Conservation (phyloP, 176 grass and related monocot genomes). For the Triticum dicoccoides region DNA sequence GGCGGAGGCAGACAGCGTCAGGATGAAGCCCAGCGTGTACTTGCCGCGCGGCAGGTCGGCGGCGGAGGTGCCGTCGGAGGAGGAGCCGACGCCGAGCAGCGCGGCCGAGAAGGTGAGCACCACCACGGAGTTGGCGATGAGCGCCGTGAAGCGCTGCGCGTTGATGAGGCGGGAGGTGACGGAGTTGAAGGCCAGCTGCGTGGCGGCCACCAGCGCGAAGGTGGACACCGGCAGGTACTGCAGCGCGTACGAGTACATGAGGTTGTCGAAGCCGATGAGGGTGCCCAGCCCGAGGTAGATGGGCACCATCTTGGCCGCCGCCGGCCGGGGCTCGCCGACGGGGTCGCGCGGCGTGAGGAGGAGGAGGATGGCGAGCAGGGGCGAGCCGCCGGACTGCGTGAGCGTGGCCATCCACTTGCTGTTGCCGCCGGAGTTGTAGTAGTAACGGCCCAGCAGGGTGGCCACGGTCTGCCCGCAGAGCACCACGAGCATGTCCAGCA, state of each 20-base stretch:
- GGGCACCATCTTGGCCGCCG: slow-evolving; percentile 28
- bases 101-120: slow-evolving; percentile 75
- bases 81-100: slow-evolving; percentile 50
- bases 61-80: slow-evolving; percentile 35
- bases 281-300: slow-evolving; percentile 52
- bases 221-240: slow-evolving; percentile 87
- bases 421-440: slow-evolving; percentile 78
- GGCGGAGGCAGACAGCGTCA: slow-evolving; percentile 63
- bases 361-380: slow-evolving; percentile 43
- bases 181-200: slow-evolving; percentile 79
- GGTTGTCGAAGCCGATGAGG: slow-evolving; percentile 56
- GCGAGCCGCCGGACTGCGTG: slow-evolving; percentile 42
- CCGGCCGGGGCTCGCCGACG: slow-evolving; percentile 15
- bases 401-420: slow-evolving; percentile 83
- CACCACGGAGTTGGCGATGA: slow-evolving; percentile 73
- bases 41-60: slow-evolving; percentile 42
- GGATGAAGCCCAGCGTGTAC: slow-evolving; percentile 52
- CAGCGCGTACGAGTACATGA: slow-evolving; percentile 86
- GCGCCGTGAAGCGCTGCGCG: slow-evolving; percentile 64
- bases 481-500: slow-evolving; percentile 47
- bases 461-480: slow-evolving; percentile 53
- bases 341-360: slow-evolving; percentile 15
- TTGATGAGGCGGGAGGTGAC: slow-evolving; percentile 75
- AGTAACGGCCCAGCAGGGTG: slow-evolving; percentile 68
- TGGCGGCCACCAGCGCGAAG: slow-evolving; percentile 71